Evolutionary conservation across 2,329 filamentous ascomycete genomes (phyloP), one percentile per base, ranked within the genome.

Genomic region (Epichloe gansuensis): DNA sequence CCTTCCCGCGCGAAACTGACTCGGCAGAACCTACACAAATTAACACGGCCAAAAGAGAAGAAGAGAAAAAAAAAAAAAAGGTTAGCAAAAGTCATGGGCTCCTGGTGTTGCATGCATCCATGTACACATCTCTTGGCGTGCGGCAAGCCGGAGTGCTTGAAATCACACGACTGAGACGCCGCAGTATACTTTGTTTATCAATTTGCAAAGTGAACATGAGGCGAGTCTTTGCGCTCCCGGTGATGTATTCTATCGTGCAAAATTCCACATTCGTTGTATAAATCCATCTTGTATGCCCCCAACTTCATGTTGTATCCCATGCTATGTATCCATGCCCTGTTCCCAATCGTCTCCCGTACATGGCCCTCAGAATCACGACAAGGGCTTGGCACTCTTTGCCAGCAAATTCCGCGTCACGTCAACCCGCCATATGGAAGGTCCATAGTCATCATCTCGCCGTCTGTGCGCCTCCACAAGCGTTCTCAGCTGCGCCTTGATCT

Each of bases 351-450:
- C 28, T 31, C 28, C 8, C 28, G 28, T 31, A 2, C 12, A n/a
- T 13, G 38, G n/a, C 28, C 13, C 23, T 8, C 31, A 3, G 49
- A n/a, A 50, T 21, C 37, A 45, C n/a, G 49, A 44, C 13, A 58
- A 2, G 66, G 66, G 63, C 21, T 53, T 55, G 23, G 64, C 63
- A 50, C 61, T 63, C 52, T 65, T 69, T 31, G 28, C 28, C 46
- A 69, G 55, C 47, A 69, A 46, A 46, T 69, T 69, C 55, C 67
- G 62, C 48, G 67, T 68, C 35, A 68, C 63, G 47, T 66, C 61
- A 8, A 69, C 52, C 39, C 61, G 60, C 61, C 62, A 68, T n/a
- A 69, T 63, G 15, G 48, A 43, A 25, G 67, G 67, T 23, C 67
- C 66, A 12, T 48, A 34, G 46, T 70, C 67, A 5, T 61, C 57